Conservation (phyloP, 2,329 filamentous ascomycete species). For the Aspergillus fumigatus region DNA sequence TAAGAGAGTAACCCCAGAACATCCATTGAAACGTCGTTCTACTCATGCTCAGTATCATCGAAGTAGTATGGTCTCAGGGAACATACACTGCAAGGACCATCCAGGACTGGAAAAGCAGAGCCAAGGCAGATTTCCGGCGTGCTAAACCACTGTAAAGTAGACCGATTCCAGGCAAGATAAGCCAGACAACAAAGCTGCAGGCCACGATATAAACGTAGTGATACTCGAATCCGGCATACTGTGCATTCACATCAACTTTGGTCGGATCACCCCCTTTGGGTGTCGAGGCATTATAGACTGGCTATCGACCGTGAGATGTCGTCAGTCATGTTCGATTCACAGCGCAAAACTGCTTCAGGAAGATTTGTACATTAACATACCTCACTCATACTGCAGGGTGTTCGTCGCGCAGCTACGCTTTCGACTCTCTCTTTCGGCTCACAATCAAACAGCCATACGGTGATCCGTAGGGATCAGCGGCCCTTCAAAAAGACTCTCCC, state of each 20-base stretch:
- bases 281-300: slow-evolving; percentile 31
- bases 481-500: background rate
- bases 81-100: slow-evolving; percentile 52
- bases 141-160: slow-evolving; percentile 62
- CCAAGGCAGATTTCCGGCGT: slow-evolving; percentile 57
- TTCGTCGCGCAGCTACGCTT: background rate
- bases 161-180: slow-evolving; percentile 64
- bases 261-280: slow-evolving; percentile 54
- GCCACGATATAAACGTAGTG: slow-evolving; percentile 57
- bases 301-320: slow-evolving; percentile 18
- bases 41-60: background rate
- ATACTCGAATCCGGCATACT: slow-evolving; percentile 56
- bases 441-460: no score
- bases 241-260: slow-evolving; percentile 52
- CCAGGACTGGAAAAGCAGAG: slow-evolving; percentile 59
- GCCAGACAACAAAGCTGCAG: slow-evolving; percentile 59
- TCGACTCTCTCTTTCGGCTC: background rate
- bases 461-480: no score
- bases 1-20: slow-evolving; percentile 62
- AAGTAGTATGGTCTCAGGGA: background rate
- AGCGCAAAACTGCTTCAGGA: background rate
- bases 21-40: slow-evolving; percentile 51
- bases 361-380: background rate
- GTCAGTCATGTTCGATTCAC: background rate
- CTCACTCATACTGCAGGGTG: background rate